Evolutionary conservation across 2,329 filamentous ascomycete genomes (phyloP).

Genomic region (Macrophomina tecta): DNA sequence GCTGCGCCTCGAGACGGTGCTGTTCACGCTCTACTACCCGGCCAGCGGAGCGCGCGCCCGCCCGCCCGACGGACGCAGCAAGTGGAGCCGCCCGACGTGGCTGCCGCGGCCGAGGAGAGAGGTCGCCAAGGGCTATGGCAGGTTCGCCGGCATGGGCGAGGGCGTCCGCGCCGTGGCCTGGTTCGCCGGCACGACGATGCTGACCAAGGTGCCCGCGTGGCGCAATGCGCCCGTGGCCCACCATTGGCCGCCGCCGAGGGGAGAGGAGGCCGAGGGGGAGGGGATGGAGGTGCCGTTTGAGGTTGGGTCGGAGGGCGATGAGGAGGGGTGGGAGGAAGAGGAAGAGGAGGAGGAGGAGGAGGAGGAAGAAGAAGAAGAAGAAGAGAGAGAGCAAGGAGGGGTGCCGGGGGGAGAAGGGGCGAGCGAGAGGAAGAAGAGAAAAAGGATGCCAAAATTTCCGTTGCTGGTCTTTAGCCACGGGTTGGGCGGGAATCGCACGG

Average conservation of each 20-base stretch:
- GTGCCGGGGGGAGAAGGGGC: conserved; percentile 27
- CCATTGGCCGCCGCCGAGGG: conserved; percentile 59
- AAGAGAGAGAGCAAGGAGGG: neutral
- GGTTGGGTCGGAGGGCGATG: conserved; percentile 37
- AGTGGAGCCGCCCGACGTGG: conserved; percentile 65
- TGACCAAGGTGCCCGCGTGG: conserved; percentile 69
- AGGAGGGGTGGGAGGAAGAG: conserved; percentile 27
- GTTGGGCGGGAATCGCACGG: conserved; percentile 67
- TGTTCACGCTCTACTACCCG: conserved; percentile 72
- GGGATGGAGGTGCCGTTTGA: conserved; percentile 52
- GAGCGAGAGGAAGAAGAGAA: conserved; percentile 30
- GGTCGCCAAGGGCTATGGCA: conserved; percentile 67
- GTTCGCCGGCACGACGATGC: conserved; percentile 64
- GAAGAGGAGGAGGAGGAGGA: conserved; percentile 39
- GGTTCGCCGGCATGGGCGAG: conserved; percentile 61
- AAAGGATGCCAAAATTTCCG: conserved; percentile 59
- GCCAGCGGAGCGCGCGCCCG: conserved; percentile 51
- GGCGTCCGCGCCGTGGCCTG: conserved; percentile 54
- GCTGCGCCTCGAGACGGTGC: conserved; percentile 63
- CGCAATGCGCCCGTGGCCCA: conserved; percentile 64
- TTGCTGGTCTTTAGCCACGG: conserved; percentile 72
- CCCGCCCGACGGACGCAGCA: conserved; percentile 48
- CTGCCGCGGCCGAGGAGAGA: conserved; percentile 63
- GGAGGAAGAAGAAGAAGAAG: conserved; percentile 7
- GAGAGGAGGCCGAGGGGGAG: conserved; percentile 35